Evolutionary conservation across 2,329 filamentous ascomycete genomes (phyloP).

Genomic region (Thielaviopsis euricoi): DNA sequence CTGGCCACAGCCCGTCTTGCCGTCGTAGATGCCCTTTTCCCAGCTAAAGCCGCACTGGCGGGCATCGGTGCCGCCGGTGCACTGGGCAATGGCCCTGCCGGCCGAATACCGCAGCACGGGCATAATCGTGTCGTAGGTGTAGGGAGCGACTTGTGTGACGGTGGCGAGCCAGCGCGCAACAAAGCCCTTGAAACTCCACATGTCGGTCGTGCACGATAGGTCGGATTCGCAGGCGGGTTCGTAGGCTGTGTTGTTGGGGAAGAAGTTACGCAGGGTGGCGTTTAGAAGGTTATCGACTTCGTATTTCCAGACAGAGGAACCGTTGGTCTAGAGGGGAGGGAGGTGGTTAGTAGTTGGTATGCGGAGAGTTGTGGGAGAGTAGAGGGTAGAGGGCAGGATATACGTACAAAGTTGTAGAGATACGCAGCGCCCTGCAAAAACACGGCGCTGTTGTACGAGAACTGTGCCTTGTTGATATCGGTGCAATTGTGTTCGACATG

Average conservation of each 20-base stretch:
- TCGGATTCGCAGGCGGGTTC: slow-evolving; percentile 45
- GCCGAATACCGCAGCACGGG: slow-evolving; percentile 36
- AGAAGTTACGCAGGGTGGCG: slow-evolving; percentile 28
- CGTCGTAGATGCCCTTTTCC: slow-evolving; percentile 33
- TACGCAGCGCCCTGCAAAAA: slow-evolving; percentile 37
- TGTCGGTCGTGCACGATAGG: slow-evolving; percentile 43
- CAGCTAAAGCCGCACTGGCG: slow-evolving; percentile 39
- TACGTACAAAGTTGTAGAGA: slow-evolving; percentile 36
- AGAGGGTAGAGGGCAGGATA: no score
- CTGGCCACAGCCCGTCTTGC: slow-evolving; percentile 40
- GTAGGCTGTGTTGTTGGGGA: slow-evolving; percentile 37
- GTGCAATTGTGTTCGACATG: slow-evolving; percentile 34
- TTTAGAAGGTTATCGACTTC: slow-evolving; percentile 35
- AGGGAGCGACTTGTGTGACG: slow-evolving; percentile 37
- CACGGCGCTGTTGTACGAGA: slow-evolving; percentile 37
- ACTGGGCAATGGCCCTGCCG: slow-evolving; percentile 35
- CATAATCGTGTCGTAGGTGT: slow-evolving; percentile 31
- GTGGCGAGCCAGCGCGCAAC: slow-evolving; percentile 39
- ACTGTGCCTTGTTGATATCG: slow-evolving; percentile 33
- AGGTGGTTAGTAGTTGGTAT: no score
- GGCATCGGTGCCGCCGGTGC: slow-evolving; percentile 31
- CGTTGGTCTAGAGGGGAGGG: no score
- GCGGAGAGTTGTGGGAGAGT: no score
- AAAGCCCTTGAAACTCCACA: slow-evolving; percentile 46
- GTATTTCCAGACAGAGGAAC: slow-evolving; percentile 30